Evolutionary conservation across 495 filamentous ascomycete species (phyloP), one percentile per base, ranked within the genome.

Genomic region (Podospora appendiculata): DNA sequence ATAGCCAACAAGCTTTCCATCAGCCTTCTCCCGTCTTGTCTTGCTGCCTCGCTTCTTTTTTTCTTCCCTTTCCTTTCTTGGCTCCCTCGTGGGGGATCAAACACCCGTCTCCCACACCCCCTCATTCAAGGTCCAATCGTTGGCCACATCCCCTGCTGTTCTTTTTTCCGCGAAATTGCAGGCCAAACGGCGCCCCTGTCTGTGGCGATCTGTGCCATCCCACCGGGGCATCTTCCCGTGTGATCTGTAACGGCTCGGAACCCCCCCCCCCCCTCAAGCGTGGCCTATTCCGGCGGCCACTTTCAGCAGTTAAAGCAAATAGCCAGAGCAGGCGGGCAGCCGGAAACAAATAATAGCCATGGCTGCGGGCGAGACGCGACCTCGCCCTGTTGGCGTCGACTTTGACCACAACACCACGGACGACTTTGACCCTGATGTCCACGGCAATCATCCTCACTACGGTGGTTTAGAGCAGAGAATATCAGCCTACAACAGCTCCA

Each of bases 131-230:
- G 25, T 5, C 25, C 25, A 25, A 25, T 25, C 25, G 25, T 25
- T 25, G 25, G 25, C 25, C 25, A 5, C 25, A 25, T 25, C 63
- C 51, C 56, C 57, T 40, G 41, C 57, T 36, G 32, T 58, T 60
- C 25, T 55, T 55, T 59, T 61, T 60, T 47, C 57, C 57, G 64
- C 55, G 62, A 67, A 61, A 67, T 67, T 67, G 61, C 59, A 54
- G 57, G 45, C 38, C n/a, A 43, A n/a, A 17, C 13, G 13, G 11
- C 10, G 12, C 50, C 47, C 57, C 50, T 52, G 45, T 55, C 45
- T 47, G 19, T 47, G 45, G 11, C 38, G 38, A 40, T 25, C 25
- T 25, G 25, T 25, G 25, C 25, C 25, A 25, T 25, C 2, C 10
- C 9, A 9, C 41, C 9, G 41, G 13, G 41, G 12, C 41, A 19